phyloP scores from a whole-genome alignment of 106 monocot genomes.

The Iris macrosiphon region DNA sequence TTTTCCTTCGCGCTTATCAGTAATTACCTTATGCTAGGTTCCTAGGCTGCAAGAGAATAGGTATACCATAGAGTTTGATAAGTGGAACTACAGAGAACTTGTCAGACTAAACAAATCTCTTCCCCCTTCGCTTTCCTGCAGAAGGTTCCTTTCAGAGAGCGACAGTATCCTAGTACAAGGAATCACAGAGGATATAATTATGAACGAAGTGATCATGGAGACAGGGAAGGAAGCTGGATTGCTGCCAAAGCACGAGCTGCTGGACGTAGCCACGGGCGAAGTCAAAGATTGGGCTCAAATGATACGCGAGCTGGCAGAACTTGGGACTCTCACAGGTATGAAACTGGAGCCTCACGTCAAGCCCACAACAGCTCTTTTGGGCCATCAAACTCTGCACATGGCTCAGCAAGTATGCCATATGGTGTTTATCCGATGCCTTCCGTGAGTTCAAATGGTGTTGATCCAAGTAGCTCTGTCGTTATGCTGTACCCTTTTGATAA shows the following conservation, averaged over 20 bases:
- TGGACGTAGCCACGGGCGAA: conserved; percentile 29
- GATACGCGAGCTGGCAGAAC: conserved; percentile 26
- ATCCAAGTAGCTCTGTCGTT: conserved; percentile 25
- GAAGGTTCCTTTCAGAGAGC: conserved; percentile 52
- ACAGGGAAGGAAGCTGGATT: conserved; percentile 63
- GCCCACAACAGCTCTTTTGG: conserved; percentile 16
- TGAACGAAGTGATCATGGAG: conserved; percentile 29
- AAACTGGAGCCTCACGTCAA: conserved; percentile 15
- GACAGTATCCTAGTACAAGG: conserved; percentile 40
- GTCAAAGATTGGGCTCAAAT: conserved; percentile 4
- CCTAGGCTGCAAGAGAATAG: no score
- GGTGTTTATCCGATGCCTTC: conserved; percentile 27
- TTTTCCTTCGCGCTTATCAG: no score
- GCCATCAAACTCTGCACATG: conserved; percentile 7
- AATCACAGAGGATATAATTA: conserved; percentile 39
- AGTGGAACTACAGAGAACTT: background rate
- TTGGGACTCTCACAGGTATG: conserved; percentile 30
- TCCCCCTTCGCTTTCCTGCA: conserved; percentile 17
- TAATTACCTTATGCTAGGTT: no score
- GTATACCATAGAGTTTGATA: background rate
- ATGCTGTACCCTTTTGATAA: conserved; percentile 51
- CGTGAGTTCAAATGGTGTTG: conserved; percentile 23
- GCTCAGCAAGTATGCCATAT: conserved; percentile 23
- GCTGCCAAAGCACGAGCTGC: conserved; percentile 34
- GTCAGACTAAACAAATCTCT: background rate